These are phyloP conservation scores for Neurospora sp. DNA, from an alignment of 495 filamentous ascomycete genomes.

Conservation along the genomic window DNA sequence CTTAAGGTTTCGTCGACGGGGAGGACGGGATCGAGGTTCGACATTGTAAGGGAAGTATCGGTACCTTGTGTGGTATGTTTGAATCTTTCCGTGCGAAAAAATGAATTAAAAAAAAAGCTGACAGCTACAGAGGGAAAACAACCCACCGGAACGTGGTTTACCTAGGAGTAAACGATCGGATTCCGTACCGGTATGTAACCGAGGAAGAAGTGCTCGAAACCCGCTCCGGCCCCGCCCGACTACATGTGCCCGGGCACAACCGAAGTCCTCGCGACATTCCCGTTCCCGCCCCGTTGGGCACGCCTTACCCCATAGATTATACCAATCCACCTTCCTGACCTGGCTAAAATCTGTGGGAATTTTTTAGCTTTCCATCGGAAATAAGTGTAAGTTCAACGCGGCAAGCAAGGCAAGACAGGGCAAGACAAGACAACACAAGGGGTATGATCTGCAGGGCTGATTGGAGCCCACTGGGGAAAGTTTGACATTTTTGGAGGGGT, in stretches of 20 bases:
- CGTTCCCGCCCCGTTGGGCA: neutral
- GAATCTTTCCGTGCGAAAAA: neutral
- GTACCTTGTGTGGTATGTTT: neutral
- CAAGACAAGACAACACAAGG: neutral
- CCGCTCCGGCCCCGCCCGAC: neutral
- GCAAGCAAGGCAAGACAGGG: neutral
- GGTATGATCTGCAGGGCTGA: neutral
- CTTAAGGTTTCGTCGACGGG: neutral
- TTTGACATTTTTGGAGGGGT: neutral
- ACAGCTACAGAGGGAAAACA: neutral
- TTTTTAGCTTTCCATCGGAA: neutral
- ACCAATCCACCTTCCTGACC: neutral
- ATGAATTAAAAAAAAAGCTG: neutral
- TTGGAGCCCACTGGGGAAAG: neutral
- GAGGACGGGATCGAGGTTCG: constrained; percentile 9
- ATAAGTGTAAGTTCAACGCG: neutral
- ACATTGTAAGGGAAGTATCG: neutral
- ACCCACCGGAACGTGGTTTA: neutral
- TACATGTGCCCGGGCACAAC: neutral
- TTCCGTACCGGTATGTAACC: neutral
- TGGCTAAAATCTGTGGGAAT: neutral
- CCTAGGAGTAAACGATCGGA: neutral
- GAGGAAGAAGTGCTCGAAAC: neutral
- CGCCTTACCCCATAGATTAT: neutral
- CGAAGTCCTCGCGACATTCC: neutral